These are phyloP conservation scores for Spencermartinsiella ligniputridi DNA, from an alignment of 1,139 yeast species.

Conservation along the genomic window DNA sequence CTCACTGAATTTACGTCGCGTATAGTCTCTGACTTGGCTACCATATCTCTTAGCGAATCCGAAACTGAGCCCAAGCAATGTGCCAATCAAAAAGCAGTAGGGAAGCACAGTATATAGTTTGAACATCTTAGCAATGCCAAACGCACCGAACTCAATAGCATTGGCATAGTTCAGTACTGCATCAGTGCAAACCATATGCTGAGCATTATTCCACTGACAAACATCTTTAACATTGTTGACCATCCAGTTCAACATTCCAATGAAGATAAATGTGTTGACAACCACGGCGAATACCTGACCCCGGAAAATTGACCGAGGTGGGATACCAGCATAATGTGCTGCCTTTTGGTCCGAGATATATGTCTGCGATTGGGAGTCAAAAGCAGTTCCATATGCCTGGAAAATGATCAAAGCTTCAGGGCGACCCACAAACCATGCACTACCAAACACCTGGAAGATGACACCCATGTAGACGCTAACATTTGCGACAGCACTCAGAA, in stretches of 20 bases:
- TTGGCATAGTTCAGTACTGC: constrained; percentile 46
- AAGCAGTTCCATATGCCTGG: constrained; percentile 55
- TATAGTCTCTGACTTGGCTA: not conserved
- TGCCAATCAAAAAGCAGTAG: constrained; percentile 42
- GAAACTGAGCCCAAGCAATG: constrained; percentile 35
- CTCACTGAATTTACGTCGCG: not conserved
- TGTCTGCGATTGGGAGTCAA: constrained; percentile 40
- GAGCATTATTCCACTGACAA: constrained; percentile 33
- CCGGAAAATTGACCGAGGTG: constrained; percentile 54
- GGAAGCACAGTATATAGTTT: constrained; percentile 44
- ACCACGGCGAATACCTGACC: constrained; percentile 44
- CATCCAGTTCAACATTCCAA: constrained; percentile 47
- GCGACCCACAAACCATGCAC: constrained; percentile 60
- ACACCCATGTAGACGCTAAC: constrained; percentile 50
- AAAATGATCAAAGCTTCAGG: constrained; percentile 53
- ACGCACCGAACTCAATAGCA: constrained; percentile 55
- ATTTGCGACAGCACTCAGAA: constrained; percentile 49
- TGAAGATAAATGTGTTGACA: constrained; percentile 37
- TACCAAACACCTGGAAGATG: constrained; percentile 50
- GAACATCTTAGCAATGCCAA: constrained; percentile 56
- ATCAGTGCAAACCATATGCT: constrained; percentile 34
- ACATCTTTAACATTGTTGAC: constrained; percentile 38
- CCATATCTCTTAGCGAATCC: not conserved
- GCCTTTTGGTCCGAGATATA: constrained; percentile 54
- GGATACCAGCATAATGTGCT: constrained; percentile 51